phyloP scores from a whole-genome alignment of 129 eudicot species.

The Saposhnikovia divaricata region DNA sequence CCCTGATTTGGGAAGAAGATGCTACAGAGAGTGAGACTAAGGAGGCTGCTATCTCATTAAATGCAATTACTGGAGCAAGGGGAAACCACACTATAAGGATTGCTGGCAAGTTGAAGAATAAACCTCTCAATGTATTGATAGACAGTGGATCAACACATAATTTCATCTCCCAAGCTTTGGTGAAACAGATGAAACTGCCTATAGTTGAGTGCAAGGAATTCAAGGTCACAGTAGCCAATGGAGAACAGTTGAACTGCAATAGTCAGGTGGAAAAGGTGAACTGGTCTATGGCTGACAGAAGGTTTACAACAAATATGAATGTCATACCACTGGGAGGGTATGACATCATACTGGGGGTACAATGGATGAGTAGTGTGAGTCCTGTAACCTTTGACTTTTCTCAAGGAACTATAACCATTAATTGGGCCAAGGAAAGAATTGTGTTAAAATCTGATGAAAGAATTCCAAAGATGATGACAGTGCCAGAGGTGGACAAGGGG shows the following conservation, averaged over 20 bases:
- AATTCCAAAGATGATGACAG: no score
- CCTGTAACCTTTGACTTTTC: neutral
- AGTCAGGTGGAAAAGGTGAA: accelerated
- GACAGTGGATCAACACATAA: neutral
- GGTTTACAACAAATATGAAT: neutral
- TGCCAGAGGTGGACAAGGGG: no score
- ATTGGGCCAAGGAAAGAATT: neutral
- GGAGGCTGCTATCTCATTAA: neutral
- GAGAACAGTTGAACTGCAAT: neutral
- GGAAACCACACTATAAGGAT: neutral
- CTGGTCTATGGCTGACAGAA: neutral
- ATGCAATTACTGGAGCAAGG: neutral
- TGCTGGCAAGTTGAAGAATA: neutral
- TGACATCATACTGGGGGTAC: neutral
- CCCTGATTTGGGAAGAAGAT: neutral
- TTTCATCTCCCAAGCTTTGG: neutral
- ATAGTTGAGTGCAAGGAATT: accelerated
- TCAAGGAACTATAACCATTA: neutral
- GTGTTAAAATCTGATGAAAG: neutral
- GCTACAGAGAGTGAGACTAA: accelerated
- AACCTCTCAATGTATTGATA: accelerated
- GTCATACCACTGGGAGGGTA: neutral
- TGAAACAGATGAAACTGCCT: neutral
- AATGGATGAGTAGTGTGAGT: neutral
- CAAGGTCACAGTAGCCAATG: neutral